Percentiles rank a stretch among this genome's conserved stretches.
Conservation (phyloP, 2,329 filamentous ascomycete species). For the Pyricularia grisea region DNA sequence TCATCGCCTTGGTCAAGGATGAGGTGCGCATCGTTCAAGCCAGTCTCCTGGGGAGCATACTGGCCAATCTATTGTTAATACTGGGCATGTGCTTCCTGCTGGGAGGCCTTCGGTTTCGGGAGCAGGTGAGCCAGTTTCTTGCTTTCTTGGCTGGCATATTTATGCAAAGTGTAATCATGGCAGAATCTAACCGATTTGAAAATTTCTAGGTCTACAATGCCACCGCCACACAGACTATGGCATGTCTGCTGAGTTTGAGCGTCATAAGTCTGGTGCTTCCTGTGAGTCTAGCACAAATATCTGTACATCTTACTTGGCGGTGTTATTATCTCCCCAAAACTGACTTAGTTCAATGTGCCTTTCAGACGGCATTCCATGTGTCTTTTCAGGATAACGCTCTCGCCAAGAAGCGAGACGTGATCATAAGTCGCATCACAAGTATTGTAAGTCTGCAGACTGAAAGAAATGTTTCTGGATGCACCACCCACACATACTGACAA, state of each 20-base stretch:
- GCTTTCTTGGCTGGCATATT: not conserved
- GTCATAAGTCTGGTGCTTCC: slow-evolving; percentile 84
- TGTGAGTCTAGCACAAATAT: slow-evolving; percentile 31
- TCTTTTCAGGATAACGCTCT: slow-evolving; percentile 57
- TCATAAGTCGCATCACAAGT: slow-evolving; percentile 84
- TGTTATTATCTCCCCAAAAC: not conserved
- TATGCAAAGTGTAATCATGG: not conserved
- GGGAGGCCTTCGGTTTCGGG: slow-evolving; percentile 57
- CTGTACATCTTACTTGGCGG: not conserved
- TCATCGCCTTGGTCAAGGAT: slow-evolving; percentile 67
- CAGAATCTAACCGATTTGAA: not conserved
- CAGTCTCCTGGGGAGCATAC: slow-evolving; percentile 64
- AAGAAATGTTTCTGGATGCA: not conserved
- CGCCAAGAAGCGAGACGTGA: slow-evolving; percentile 64
- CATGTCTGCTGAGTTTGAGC: slow-evolving; percentile 80
- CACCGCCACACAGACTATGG: slow-evolving; percentile 93
- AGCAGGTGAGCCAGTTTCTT: slow-evolving; percentile 34
- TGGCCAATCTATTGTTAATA: slow-evolving; percentile 68
- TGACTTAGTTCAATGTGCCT: not conserved
- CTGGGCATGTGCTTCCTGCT: slow-evolving; percentile 67
- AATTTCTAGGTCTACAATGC: slow-evolving; percentile 70
- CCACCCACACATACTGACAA: slow-evolving; percentile 12
- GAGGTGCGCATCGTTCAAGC: slow-evolving; percentile 76
- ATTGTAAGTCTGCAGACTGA: slow-evolving; percentile 47
- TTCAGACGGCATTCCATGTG: slow-evolving; percentile 78